Conservation (phyloP, 306 rosid genomes). For the Trichosanthes cucumerina region DNA sequence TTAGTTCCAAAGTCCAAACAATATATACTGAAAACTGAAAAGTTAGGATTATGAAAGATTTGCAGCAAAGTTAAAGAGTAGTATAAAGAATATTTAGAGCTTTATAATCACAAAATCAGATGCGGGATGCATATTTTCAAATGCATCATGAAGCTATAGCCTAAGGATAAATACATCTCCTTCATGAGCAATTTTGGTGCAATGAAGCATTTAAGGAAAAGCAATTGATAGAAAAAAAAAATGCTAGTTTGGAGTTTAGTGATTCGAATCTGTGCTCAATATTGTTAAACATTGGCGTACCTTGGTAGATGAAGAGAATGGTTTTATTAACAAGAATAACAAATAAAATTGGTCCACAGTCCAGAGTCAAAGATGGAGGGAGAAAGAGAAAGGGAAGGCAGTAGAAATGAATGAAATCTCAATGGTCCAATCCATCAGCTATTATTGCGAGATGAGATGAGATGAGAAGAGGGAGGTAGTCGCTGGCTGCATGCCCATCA, state of each 20-base stretch:
- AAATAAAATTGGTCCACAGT: not conserved
- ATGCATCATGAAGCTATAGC: not conserved
- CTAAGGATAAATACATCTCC: not conserved
- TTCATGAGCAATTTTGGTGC: not conserved
- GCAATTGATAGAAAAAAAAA: not conserved
- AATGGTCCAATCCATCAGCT: constrained; percentile 1
- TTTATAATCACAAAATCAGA: not conserved
- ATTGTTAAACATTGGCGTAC: not conserved
- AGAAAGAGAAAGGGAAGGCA: not conserved
- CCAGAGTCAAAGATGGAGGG: not conserved
- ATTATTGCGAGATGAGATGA: not conserved
- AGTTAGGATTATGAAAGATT: not conserved
- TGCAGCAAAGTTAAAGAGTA: not conserved
- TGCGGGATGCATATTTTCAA: not conserved
- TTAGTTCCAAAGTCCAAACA: too few relatives aligned
- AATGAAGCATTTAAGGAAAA: not conserved
- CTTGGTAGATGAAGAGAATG: not conserved
- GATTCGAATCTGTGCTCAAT: not conserved
- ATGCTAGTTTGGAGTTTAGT: not conserved
- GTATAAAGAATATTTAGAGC: not conserved
- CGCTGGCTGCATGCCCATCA: constrained; percentile 9
- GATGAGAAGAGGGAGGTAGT: too few relatives aligned
- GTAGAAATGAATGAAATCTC: not conserved
- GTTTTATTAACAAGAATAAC: not conserved
- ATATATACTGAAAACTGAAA: too few relatives aligned